Conservation (phyloP, 2,329 filamentous ascomycete genomes). For the Mycosphaerella arachidis region DNA sequence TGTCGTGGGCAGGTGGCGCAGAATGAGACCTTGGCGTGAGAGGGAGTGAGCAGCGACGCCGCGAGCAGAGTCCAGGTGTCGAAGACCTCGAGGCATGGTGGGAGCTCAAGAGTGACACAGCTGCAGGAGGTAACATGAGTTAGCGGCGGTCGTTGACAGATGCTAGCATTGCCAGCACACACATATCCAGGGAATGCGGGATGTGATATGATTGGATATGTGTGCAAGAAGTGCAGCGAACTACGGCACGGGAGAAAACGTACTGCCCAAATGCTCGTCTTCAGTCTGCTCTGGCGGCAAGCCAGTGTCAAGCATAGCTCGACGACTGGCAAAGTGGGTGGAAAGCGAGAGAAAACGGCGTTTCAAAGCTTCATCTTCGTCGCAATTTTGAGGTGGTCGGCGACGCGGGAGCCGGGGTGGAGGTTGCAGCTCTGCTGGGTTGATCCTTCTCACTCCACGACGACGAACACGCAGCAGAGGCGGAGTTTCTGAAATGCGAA, state of each 20-base stretch:
- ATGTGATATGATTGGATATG: constrained; percentile 24
- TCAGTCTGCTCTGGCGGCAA: constrained; percentile 18
- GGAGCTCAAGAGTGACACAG: constrained; percentile 30
- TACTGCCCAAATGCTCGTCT: constrained; percentile 21
- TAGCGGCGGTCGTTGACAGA: constrained; percentile 32
- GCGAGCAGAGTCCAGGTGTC: constrained; percentile 19
- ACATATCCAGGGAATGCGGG: constrained; percentile 23
- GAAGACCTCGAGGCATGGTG: constrained; percentile 24
- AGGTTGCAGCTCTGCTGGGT: background rate
- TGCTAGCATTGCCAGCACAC: constrained; percentile 34
- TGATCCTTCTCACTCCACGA: background rate
- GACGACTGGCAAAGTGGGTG: constrained; percentile 10
- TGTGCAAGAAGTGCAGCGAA: constrained; percentile 13
- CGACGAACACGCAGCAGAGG: background rate
- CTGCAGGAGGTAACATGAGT: constrained; percentile 28
- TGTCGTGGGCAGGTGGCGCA: constrained; percentile 16
- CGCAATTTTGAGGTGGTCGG: constrained; percentile 16
- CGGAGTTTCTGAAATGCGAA: background rate
- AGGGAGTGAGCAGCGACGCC: constrained; percentile 16
- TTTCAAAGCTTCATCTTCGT: constrained; percentile 13
- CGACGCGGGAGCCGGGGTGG: background rate
- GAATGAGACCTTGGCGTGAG: constrained; percentile 11
- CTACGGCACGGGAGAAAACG: constrained; percentile 19
- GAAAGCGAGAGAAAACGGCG: background rate
- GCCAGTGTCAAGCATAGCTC: constrained; percentile 25